Evolutionary conservation across 2,329 filamentous ascomycete species (phyloP).

Genomic region (Chaetomiaceae sp.): DNA sequence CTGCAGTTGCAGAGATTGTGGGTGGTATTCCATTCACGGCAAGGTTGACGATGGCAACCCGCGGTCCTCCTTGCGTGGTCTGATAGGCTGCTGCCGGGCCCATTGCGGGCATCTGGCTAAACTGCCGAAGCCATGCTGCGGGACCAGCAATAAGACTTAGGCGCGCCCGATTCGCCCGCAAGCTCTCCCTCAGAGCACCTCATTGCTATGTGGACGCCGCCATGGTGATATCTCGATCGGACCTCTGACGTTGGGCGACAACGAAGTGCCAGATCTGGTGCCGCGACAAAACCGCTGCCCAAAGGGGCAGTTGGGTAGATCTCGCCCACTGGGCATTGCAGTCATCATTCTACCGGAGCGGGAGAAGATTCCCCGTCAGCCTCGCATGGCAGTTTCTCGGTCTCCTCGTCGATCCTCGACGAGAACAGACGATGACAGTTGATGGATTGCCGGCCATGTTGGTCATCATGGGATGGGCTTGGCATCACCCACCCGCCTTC

Average conservation of each 20-base stretch:
- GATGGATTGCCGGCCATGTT: background rate
- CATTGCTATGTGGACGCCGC: slow-evolving; percentile 2
- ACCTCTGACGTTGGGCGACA: background rate
- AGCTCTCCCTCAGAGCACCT: background rate
- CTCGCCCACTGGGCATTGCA: background rate
- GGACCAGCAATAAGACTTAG: slow-evolving; percentile 1
- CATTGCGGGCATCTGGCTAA: slow-evolving; percentile 15
- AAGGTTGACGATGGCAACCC: background rate
- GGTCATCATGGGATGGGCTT: background rate
- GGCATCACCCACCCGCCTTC: background rate
- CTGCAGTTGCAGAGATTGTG: background rate
- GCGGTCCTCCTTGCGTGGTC: background rate
- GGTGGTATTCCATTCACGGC: background rate
- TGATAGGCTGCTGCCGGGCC: background rate
- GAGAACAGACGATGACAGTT: background rate
- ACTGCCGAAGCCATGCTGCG: slow-evolving; percentile 18
- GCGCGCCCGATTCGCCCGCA: slow-evolving; percentile 7
- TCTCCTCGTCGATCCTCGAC: background rate
- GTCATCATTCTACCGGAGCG: background rate
- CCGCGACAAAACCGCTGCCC: background rate
- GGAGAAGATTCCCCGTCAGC: background rate
- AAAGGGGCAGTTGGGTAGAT: background rate
- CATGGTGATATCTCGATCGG: background rate
- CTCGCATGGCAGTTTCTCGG: background rate
- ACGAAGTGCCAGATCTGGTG: background rate